Percentiles rank a stretch among this genome's conserved stretches.
Conservation (phyloP, 208 protist genomes). For the Trypanosomatidae sp. region DNA sequence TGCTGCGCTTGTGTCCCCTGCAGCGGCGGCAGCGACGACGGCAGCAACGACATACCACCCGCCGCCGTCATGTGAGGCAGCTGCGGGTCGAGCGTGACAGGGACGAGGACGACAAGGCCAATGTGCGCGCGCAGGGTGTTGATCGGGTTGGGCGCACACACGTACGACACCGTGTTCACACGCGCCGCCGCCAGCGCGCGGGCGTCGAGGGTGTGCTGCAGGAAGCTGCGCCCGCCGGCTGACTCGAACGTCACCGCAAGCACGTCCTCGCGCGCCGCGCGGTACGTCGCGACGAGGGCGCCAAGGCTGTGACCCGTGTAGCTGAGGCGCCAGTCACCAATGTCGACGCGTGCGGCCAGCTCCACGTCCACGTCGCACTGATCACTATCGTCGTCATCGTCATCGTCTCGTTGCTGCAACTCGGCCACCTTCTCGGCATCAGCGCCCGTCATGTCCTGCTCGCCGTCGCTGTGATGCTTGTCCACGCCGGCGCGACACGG, state of each 20-base stretch:
- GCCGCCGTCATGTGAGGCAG: no score
- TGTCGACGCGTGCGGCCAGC: neutral
- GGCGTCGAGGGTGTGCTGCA: constrained; percentile 20
- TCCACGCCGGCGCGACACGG: no score
- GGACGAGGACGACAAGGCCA: constrained; percentile 70
- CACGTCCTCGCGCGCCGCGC: constrained; percentile 64
- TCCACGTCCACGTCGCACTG: no score
- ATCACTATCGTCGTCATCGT: no score
- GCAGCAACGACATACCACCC: neutral
- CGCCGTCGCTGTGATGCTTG: constrained; percentile 4
- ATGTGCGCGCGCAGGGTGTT: constrained; percentile 83
- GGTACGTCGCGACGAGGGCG: constrained; percentile 65
- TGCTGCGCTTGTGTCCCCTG: no score
- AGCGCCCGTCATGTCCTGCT: no score
- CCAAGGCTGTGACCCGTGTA: constrained; percentile 88
- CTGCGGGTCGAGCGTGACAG: constrained; percentile 8
- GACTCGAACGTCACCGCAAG: constrained; percentile 82
- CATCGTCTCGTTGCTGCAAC: no score
- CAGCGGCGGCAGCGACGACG: no score
- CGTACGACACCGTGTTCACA: constrained; percentile 49
- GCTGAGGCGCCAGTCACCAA: constrained; percentile 39
- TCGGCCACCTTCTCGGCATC: no score
- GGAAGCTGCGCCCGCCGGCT: constrained; percentile 51
- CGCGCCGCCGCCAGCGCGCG: constrained; percentile 14
- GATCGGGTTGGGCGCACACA: constrained; percentile 78